phyloP scores from a whole-genome alignment of 1,284 basidiomycete species.

The Papiliotrema fonsecae region DNA sequence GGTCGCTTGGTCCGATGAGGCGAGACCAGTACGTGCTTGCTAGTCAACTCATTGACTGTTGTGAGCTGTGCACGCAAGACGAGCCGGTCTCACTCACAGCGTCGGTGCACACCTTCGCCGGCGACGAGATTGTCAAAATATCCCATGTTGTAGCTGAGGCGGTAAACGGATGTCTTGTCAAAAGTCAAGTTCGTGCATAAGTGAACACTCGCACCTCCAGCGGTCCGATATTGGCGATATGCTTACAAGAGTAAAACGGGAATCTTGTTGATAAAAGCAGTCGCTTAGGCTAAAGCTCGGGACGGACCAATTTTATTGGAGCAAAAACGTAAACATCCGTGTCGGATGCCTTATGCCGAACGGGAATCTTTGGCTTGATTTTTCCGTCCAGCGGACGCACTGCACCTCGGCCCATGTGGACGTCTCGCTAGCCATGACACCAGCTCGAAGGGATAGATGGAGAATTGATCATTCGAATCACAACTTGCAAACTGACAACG shows the following conservation, averaged over 20 bases:
- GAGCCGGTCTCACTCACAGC: not conserved
- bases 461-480: not conserved
- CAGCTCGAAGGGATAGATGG: no score
- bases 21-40: slow-evolving; percentile 68
- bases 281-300: no score
- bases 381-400: not conserved
- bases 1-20: slow-evolving; percentile 59
- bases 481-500: not conserved
- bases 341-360: not conserved
- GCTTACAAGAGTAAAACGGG: not conserved
- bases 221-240: no score
- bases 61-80: not conserved
- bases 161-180: not conserved
- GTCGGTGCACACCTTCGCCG: not conserved
- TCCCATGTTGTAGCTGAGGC: not conserved
- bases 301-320: no score
- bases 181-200: not conserved
- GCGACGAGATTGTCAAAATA: not conserved
- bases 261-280: not conserved
- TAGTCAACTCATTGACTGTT: slow-evolving; percentile 46
- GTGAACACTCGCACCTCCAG: no score
- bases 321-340: no score
- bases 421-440: no score
- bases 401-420: no score
- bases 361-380: not conserved